Evolutionary conservation across 1,284 basidiomycete species (phyloP).

Genomic region (Gymnopus androsaceus): DNA sequence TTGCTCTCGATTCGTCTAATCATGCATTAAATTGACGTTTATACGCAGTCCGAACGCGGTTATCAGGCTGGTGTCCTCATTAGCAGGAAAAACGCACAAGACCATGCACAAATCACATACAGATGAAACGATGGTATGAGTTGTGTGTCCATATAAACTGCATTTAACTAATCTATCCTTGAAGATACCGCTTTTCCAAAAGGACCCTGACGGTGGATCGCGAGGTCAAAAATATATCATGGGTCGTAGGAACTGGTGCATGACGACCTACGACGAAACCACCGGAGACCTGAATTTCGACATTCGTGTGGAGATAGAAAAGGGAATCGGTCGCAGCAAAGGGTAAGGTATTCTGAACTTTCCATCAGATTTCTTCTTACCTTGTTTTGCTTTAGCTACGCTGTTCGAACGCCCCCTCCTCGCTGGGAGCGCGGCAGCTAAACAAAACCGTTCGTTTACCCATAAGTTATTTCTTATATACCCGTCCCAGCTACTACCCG

Average conservation of each 20-base stretch:
- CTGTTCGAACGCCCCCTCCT: slow-evolving; percentile 50
- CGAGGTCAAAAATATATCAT: slow-evolving; percentile 81
- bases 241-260: slow-evolving; percentile 89
- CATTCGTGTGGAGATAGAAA: slow-evolving; percentile 83
- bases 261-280: slow-evolving; percentile 60
- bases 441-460: not conserved
- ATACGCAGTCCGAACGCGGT: slow-evolving; percentile 64
- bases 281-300: slow-evolving; percentile 82
- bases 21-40: not conserved
- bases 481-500: not conserved
- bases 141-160: not conserved
- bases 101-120: slow-evolving; percentile 75
- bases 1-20: slow-evolving; percentile 1
- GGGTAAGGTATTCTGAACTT: slow-evolving; percentile 46
- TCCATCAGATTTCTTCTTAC: slow-evolving; percentile 10
- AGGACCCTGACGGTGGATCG: slow-evolving; percentile 74
- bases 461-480: not conserved
- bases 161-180: not conserved
- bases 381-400: slow-evolving; percentile 40
- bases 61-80: slow-evolving; percentile 76
- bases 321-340: slow-evolving; percentile 77
- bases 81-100: slow-evolving; percentile 83
- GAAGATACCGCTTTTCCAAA: slow-evolving; percentile 77
- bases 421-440: slow-evolving; percentile 39
- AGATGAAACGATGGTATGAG: slow-evolving; percentile 82